phyloP scores from a whole-genome alignment of 768 basidiomycete species.

The Harrya chromipes region DNA sequence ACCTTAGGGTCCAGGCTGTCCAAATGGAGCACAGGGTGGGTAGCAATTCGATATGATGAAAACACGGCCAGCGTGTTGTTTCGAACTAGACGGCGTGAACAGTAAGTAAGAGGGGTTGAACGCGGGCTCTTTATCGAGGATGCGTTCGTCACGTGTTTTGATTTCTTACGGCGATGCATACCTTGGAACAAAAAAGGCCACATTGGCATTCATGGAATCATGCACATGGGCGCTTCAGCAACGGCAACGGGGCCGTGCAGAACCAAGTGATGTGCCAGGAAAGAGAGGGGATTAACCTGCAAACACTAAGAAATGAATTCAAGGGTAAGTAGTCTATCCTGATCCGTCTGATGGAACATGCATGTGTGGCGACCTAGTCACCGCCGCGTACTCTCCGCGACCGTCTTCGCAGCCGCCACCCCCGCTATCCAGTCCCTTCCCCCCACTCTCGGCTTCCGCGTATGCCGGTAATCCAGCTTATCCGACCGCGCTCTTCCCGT shows the following conservation, averaged over 20 bases:
- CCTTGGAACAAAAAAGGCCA: too few species aligned
- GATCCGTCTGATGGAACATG: not conserved
- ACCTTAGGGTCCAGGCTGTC: not conserved
- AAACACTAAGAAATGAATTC: not conserved
- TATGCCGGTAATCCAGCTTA: conserved; percentile 23
- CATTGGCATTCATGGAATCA: too few species aligned
- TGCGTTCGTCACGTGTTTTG: conserved; percentile 17
- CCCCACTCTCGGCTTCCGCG: conserved; percentile 8
- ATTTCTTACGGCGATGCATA: not conserved
- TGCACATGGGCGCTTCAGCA: too few species aligned
- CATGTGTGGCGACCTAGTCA: not conserved
- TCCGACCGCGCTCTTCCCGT: not conserved
- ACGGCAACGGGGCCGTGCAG: too few species aligned
- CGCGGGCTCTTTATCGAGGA: not conserved
- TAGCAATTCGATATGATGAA: not conserved
- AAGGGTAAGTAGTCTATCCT: not conserved
- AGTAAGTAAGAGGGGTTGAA: not conserved
- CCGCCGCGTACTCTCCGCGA: conserved; percentile 9
- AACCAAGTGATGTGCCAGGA: too few species aligned
- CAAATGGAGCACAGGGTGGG: not conserved
- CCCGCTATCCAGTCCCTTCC: conserved; percentile 15
- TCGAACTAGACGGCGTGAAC: not conserved
- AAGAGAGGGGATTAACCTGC: not conserved
- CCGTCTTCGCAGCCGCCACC: conserved; percentile 20
- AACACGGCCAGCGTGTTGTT: conserved; percentile 16